These are phyloP conservation scores for Euphorbia peplus DNA, from an alignment of 345 rosid species.

Conservation along the genomic window DNA sequence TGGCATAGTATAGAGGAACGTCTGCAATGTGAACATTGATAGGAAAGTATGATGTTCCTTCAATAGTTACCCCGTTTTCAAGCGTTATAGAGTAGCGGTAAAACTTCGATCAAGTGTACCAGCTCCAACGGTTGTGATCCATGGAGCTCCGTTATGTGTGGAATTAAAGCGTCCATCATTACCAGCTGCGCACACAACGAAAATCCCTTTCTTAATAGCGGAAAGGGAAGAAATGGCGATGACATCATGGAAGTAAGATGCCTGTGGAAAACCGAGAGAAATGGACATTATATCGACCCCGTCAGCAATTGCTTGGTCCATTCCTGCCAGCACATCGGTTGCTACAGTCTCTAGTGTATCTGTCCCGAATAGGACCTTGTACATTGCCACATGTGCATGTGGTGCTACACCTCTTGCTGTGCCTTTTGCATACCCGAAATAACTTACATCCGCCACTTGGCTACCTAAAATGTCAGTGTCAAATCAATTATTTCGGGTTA, in stretches of 20 bases:
- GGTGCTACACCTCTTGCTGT: conserved; percentile 28
- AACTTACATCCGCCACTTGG: conserved; percentile 17
- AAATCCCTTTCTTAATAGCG: conserved; percentile 45
- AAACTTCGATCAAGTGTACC: conserved; percentile 42
- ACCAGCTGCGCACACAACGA: conserved; percentile 45
- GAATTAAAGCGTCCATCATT: conserved; percentile 40
- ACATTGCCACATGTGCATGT: conserved; percentile 26
- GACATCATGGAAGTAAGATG: conserved; percentile 33
- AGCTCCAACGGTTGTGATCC: conserved; percentile 47
- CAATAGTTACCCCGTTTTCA: conserved; percentile 18
- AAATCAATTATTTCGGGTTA: too few relatives aligned
- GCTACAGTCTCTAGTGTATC: conserved; percentile 27
- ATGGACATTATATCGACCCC: conserved; percentile 61
- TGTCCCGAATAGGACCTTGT: conserved; percentile 17
- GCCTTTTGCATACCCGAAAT: conserved; percentile 28
- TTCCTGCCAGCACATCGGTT: conserved; percentile 56
- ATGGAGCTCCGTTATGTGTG: conserved; percentile 39
- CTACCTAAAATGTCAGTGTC: conserved; percentile 2
- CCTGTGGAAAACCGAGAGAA: conserved; percentile 41
- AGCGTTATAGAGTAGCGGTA: conserved; percentile 26
- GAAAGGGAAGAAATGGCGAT: conserved; percentile 63
- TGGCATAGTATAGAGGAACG: conserved; percentile 30
- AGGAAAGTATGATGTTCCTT: conserved; percentile 38
- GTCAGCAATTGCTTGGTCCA: conserved; percentile 69
- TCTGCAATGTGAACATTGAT: conserved; percentile 22